These are phyloP conservation scores for Linnemannia exigua DNA, from an alignment of 192 early-diverging fungal genomes.

Conservation along the genomic window DNA sequence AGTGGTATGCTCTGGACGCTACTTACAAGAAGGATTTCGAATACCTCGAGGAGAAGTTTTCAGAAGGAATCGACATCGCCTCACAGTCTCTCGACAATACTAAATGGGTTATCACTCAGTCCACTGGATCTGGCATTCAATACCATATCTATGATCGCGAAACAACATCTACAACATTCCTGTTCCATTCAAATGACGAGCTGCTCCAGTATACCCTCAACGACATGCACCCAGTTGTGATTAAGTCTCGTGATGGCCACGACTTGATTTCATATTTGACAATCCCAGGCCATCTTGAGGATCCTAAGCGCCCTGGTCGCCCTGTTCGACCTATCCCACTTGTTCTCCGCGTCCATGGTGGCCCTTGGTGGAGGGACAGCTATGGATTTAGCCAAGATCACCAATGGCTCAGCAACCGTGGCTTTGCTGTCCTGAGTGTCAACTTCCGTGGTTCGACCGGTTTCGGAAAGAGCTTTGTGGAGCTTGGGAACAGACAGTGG, in stretches of 20 bases:
- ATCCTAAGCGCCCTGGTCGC: constrained; percentile 19
- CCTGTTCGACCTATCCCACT: constrained; percentile 39
- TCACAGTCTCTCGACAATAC: constrained; percentile 34
- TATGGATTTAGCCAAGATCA: constrained; percentile 38
- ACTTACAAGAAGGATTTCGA: constrained; percentile 27
- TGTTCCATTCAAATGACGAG: constrained; percentile 17
- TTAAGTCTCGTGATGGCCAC: constrained; percentile 50
- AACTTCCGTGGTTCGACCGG: constrained; percentile 55
- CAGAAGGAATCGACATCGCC: constrained; percentile 6
- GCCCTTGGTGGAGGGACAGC: constrained; percentile 53
- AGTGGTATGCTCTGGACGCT: constrained; percentile 25
- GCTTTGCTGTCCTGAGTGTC: constrained; percentile 56
- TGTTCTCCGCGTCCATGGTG: constrained; percentile 53
- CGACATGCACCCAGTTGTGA: constrained; percentile 47
- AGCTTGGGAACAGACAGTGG: constrained; percentile 44
- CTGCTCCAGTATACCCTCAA: constrained; percentile 26
- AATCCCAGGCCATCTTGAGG: constrained; percentile 26
- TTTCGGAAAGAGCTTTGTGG: constrained; percentile 49
- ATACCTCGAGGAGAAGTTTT: constrained; percentile 20
- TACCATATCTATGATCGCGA: constrained; percentile 25
- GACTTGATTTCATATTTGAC: constrained; percentile 51
- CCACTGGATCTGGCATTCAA: constrained; percentile 13
- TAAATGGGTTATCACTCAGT: constrained; percentile 26
- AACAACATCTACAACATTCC: constrained; percentile 1
- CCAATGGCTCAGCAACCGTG: constrained; percentile 58